Base-by-base conservation (phyloP, 768 basidiomycete species). In the Leccinellum albellum region DNA sequence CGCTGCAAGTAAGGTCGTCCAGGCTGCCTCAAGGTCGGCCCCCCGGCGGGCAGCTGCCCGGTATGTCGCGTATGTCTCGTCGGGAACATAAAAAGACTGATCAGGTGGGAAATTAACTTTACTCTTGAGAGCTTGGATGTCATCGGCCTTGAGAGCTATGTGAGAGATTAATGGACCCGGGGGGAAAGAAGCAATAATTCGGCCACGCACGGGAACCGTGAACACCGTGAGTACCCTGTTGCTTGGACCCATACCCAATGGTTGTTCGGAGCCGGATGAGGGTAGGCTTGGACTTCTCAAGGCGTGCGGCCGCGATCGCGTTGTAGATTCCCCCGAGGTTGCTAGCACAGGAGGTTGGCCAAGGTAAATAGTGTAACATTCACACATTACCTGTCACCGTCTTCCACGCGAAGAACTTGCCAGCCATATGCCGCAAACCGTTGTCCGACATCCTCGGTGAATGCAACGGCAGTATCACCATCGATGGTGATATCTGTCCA, bases 241-340 rank as follows among this genome's bases (percentile, higher is more conserved):
- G 82, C 78, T 90, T 91, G 32, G 95, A 97, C 59, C 95, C 95
- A 69, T 82, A 97, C 40, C 95, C 95, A 60, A 98, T 98, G 46
- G 88, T 97, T 53, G 95, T 97, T 66, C 80, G 84, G 55, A 96
- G 76, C 58, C 85, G 81, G 73, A 97, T 90, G 63, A 98, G 79
- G 35, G 93, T 91, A 26, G 95, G 95, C 77, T 93, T 94, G 73
- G 64, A 79, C 71, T 80, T 89, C 68, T 87, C 87, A 70, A 79
- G 76, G 66, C 87, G 85, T 54, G 88, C 93, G 67, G 87, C 81
- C 46, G 79, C 82, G 65, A 98, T 89, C 50, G 94, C 88, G 50
- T 84, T 76, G 76, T 84, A 81, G 63, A 98, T 96, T 21, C 73
- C 82, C 56, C 80, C 79, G 56, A 93, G 80, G 72, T 97, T 92